Evolutionary conservation across 2,329 filamentous ascomycete species (phyloP).

Genomic region (Colletotrichum aenigma): DNA sequence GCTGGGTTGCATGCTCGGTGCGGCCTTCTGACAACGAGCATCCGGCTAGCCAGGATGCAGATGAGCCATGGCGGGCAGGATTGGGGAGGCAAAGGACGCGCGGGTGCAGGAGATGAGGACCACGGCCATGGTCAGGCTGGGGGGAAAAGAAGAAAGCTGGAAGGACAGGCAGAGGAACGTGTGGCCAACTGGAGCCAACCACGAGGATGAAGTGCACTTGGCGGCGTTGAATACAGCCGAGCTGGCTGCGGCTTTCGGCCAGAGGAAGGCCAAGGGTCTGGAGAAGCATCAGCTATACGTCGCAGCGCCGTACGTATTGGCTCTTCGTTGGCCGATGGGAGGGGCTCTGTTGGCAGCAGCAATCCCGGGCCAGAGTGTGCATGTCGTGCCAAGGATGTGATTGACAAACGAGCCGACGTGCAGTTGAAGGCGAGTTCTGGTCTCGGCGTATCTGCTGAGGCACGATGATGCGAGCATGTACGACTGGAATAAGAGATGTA

Average conservation of each 20-base stretch:
- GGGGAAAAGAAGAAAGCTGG: conserved; percentile 1
- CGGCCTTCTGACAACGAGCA: not conserved
- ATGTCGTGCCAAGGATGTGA: not conserved
- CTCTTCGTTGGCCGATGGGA: not conserved
- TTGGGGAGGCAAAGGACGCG: not conserved
- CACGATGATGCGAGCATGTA: not conserved
- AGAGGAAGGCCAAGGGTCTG: not conserved
- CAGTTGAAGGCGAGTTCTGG: not conserved
- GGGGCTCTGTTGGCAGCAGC: not conserved
- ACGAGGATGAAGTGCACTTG: not conserved
- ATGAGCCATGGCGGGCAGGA: conserved; percentile 4
- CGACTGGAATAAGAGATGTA: not conserved
- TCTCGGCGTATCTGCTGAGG: not conserved
- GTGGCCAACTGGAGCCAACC: not conserved
- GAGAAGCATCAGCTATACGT: not conserved
- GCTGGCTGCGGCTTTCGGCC: conserved; percentile 9
- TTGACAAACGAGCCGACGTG: not conserved
- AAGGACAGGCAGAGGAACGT: not conserved
- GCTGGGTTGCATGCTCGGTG: not conserved
- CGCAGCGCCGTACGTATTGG: not conserved
- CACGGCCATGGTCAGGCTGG: not conserved
- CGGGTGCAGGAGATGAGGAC: conserved; percentile 8
- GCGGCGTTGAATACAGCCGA: conserved; percentile 4
- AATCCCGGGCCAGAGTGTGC: not conserved
- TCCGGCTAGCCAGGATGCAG: not conserved